A percentile compares a stretch with the other conserved stretches of the same genome.
Conservation (phyloP, 2,329 filamentous ascomycete species). For the Nigrospora oryzae region DNA sequence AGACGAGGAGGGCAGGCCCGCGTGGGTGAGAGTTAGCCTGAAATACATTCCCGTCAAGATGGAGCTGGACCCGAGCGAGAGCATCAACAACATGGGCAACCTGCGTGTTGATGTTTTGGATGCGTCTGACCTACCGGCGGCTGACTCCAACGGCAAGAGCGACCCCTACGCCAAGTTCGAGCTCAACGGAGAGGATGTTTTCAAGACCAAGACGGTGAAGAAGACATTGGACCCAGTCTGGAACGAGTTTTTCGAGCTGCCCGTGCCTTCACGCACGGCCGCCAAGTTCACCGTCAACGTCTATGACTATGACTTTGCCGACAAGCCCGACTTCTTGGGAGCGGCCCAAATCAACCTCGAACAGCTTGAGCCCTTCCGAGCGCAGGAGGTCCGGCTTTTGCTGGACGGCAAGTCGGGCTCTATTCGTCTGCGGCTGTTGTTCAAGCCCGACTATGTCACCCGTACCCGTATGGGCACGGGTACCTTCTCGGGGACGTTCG, state of each 20-base stretch:
- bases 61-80: slow-evolving; percentile 87
- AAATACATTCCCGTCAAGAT: slow-evolving; percentile 95
- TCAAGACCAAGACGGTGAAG: slow-evolving; percentile 94
- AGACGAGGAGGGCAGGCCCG: slow-evolving; percentile 66
- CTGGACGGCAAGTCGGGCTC: slow-evolving; percentile 86
- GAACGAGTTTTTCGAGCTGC: slow-evolving; percentile 92
- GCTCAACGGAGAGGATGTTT: slow-evolving; percentile 79
- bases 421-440: slow-evolving; percentile 75
- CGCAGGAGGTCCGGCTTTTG: slow-evolving; percentile 63
- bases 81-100: slow-evolving; percentile 97
- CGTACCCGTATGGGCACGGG: slow-evolving; percentile 82
- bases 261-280: slow-evolving; percentile 73
- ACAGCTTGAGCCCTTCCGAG: slow-evolving; percentile 75
- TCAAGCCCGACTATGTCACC: slow-evolving; percentile 87
- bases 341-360: slow-evolving; percentile 67
- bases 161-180: slow-evolving; percentile 96
- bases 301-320: slow-evolving; percentile 94
- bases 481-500: slow-evolving; percentile 88
- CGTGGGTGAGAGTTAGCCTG: slow-evolving; percentile 80
- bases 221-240: slow-evolving; percentile 91
- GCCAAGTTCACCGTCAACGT: slow-evolving; percentile 78
- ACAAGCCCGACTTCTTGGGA: slow-evolving; percentile 88
- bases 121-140: slow-evolving; percentile 78
- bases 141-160: slow-evolving; percentile 92
- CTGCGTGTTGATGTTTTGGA: slow-evolving; percentile 91